A percentile compares a stretch with the other conserved stretches of the same genome.
Conservation (phyloP, 768 basidiomycete genomes). For the Suillus sp. region DNA sequence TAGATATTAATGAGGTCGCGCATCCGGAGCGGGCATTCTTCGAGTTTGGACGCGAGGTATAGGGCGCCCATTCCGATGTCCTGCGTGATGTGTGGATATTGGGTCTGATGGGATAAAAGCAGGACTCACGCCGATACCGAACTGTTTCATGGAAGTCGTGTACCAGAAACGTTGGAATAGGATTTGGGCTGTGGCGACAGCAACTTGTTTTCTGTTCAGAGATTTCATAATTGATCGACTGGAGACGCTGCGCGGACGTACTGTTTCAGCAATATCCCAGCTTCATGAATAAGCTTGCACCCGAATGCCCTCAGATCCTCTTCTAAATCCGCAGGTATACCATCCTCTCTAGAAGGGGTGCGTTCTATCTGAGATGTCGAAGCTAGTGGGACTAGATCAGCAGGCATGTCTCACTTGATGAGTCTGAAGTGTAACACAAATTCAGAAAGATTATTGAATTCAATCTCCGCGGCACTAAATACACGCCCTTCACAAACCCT, state of each 20-base stretch:
- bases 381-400: constrained; percentile 78
- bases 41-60: constrained; percentile 86
- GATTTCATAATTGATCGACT: background rate
- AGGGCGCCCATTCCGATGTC: constrained; percentile 90
- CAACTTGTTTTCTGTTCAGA: constrained; percentile 82
- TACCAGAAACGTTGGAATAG: constrained; percentile 97
- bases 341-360: constrained; percentile 83
- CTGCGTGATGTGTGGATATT: constrained; percentile 38
- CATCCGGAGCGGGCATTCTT: constrained; percentile 90
- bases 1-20: constrained; percentile 95
- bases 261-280: constrained; percentile 90
- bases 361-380: constrained; percentile 74
- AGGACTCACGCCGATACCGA: constrained; percentile 81
- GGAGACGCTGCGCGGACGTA: constrained; percentile 39
- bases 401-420: constrained; percentile 38
- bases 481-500: background rate
- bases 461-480: constrained; percentile 11
- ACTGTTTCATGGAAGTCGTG: constrained; percentile 92
- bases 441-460: background rate
- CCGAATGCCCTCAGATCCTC: constrained; percentile 89
- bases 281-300: constrained; percentile 93
- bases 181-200: constrained; percentile 95
- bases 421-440: no score
- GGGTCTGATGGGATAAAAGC: constrained; percentile 4
- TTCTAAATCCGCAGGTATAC: constrained; percentile 78